Evolutionary conservation across 192 early-diverging fungal species (phyloP), one percentile per base, ranked within the genome.

Genomic region (Entophlyctis luteolus): DNA sequence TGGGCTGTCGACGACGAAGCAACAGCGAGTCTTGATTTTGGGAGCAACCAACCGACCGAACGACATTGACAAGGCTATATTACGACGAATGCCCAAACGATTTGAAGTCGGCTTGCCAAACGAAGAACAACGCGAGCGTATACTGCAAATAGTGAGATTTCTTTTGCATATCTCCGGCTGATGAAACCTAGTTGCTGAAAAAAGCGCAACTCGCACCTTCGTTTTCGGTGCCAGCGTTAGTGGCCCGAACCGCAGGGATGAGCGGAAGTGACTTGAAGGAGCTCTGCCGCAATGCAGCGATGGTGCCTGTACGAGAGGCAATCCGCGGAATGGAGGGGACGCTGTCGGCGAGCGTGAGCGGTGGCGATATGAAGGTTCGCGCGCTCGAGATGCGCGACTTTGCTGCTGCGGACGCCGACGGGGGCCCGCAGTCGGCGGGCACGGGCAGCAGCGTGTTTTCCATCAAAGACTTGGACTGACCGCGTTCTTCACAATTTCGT

Each of bases 191-290:
- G 90, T 85, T 99, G 73, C 77, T 99, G 38, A 76, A 82, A 20
- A 70, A 81, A 57, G 86, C 83, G 47, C 78, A 86, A n/a, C 67
- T 96, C 14, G 88, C 86, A 2, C 65, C 74, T 6, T 68, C 46
- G 3, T 81, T 82, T 14, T 78, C 78, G n/a, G 89, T 93, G 67
- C 84, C 89, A 2, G 75, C 82, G 47, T 76, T 98, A 14, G 90
- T 92, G 0, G 39, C 70, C 16, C 72, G 77, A 31, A 98, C 97
- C 3, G 84, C 79, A 20, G 91, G 92, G 32, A 90, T 86, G 70
- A 93, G 93, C 20, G 93, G 94, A 50, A 93, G 90, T 65, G 97
- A 99, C 63, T 77, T 99, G 72, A 99, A 98, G 83, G 97, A 99
- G 68, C 80, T 96, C 50, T 99, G 97, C 69, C 87, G 97, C 34